Base-by-base conservation (phyloP, 345 rosid species). In the Hibiscus tridactylites region DNA sequence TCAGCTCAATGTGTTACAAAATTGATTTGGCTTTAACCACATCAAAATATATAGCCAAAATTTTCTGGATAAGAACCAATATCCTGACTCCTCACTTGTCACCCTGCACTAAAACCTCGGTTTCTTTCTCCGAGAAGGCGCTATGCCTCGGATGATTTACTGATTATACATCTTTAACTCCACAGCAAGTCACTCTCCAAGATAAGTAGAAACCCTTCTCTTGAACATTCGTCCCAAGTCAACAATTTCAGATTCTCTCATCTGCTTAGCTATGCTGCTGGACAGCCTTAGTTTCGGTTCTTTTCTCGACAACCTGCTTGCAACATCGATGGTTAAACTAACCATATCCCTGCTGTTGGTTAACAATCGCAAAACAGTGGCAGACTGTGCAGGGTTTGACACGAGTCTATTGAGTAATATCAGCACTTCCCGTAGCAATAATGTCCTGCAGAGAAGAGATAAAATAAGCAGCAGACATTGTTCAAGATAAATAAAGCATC, bases 321-420 rank as follows among this genome's bases (percentile, higher is more conserved):
- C 90, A 21, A 89, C 79, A 61, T 88, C 92, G 52, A 92, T 63
- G 16, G 92, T 89, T 84, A 92, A 76, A 76, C 88, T 84, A 42
- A 86, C 97, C 90, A 87, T 86, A 79, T 88, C 92, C 77, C 97
- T 81, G 80, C 83, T 86, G 58, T 78, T 84, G 33, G 96, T 90
- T 75, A 95, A 69, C 37, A 70, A 78, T 70, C 80, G 81, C 78
- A 95, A 79, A 7, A 84, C 77, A 1, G 85, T 80, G 19, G 87
- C 77, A 47, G 96, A 88, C 75, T 84, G 86, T 16, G 70, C 75
- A 2, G 89, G 80, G 60, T 81, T 86, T 53, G 97, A 90, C 37
- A 85, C 92, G 2, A 89, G 91, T 72, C 99, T 79, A 71, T 95
- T 90, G 6, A 92, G 92, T 77, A 92, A 69, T 79, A 92, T 95